These are phyloP conservation scores for Cyclospora cayetanensis DNA, from an alignment of 169 alveolate species.

Conservation along the genomic window DNA sequence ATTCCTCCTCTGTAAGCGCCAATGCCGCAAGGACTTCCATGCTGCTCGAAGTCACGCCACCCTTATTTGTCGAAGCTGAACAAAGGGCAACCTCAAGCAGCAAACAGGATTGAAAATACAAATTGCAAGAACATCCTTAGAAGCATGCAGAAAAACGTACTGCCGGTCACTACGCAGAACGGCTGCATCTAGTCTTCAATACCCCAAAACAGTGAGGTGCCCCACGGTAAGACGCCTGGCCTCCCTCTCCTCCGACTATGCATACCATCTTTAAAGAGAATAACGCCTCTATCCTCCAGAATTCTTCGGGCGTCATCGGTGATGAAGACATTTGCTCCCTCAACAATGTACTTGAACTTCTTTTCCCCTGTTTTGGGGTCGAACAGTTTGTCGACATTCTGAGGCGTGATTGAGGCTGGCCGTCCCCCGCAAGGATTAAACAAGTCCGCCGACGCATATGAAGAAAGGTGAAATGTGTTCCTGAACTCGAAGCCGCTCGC, in stretches of 20 bases:
- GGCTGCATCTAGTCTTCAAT: too few species aligned
- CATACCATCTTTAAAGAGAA: constrained; percentile 83
- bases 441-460: constrained; percentile 81
- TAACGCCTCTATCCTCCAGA: constrained; percentile 82
- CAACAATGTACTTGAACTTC: constrained; percentile 84
- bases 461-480: constrained; percentile 80
- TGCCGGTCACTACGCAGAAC: too few species aligned
- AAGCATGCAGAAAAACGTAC: neutral
- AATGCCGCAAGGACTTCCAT: constrained; percentile 88
- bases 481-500: constrained; percentile 84
- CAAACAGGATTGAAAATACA: neutral
- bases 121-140: neutral
- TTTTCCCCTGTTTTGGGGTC: constrained; percentile 41
- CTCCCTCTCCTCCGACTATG: too few species aligned
- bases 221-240: too few species aligned
- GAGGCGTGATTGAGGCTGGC: constrained; percentile 85
- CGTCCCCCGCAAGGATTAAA: constrained; percentile 93
- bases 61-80: constrained; percentile 86
- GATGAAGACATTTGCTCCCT: constrained; percentile 88
- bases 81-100: neutral
- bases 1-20: constrained; percentile 82
- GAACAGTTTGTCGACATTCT: constrained; percentile 79
- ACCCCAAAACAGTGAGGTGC: too few species aligned
- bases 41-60: constrained; percentile 90
- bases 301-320: constrained; percentile 87